A percentile compares a stretch with the other conserved stretches of the same genome.
phyloP scores from a whole-genome alignment of 768 basidiomycete genomes.

The Fomitopsis pulvina region DNA sequence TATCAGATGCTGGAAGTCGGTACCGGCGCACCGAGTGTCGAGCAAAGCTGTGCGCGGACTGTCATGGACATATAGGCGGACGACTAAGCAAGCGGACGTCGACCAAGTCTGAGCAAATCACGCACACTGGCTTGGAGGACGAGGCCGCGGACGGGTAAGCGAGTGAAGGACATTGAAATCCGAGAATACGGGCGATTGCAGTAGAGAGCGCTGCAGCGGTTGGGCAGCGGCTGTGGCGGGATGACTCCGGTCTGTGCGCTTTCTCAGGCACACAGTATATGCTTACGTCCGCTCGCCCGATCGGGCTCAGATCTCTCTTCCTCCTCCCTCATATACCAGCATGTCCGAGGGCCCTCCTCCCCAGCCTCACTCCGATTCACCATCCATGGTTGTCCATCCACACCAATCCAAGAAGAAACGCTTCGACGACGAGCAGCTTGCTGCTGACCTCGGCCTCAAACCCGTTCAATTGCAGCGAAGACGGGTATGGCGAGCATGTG shows the following conservation, averaged over 20 bases:
- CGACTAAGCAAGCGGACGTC: neutral
- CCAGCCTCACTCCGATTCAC: constrained; percentile 12
- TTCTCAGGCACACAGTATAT: constrained; percentile 1
- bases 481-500: constrained; percentile 86
- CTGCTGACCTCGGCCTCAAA: constrained; percentile 54
- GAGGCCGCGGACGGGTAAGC: neutral
- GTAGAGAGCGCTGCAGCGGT: too few relatives aligned
- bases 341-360: constrained; percentile 43
- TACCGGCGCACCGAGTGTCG: neutral
- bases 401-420: constrained; percentile 76
- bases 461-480: constrained; percentile 73
- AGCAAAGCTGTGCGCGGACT: neutral
- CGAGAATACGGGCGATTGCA: too few relatives aligned
- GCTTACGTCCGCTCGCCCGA: constrained; percentile 6
- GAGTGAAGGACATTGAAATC: neutral
- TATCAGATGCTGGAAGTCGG: neutral
- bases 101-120: too few relatives aligned
- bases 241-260: neutral
- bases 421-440: constrained; percentile 43
- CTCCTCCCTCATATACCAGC: constrained; percentile 21
- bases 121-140: neutral
- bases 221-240: neutral
- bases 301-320: constrained; percentile 15
- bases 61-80: neutral
- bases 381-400: constrained; percentile 18